These are phyloP conservation scores for Phaseolus coccineus DNA, from an alignment of 331 rosid species.

Conservation along the genomic window DNA sequence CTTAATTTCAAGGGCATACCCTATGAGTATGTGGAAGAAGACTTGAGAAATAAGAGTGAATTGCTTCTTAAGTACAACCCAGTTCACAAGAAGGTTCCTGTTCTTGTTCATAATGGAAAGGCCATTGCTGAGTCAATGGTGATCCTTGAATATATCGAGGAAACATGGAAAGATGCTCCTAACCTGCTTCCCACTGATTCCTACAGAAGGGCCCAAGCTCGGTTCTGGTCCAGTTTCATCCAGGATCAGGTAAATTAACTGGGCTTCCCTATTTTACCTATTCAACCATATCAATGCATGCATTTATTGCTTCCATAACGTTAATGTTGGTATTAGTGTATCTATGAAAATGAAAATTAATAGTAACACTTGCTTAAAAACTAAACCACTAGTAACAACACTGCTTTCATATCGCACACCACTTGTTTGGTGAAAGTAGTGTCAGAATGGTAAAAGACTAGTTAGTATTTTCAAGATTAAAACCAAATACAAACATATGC, in stretches of 20 bases:
- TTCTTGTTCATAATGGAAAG: slow-evolving; percentile 51
- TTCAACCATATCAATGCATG: background rate
- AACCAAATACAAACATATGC: too few species aligned
- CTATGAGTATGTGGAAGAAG: slow-evolving; percentile 47
- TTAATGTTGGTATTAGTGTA: background rate
- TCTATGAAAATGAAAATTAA: background rate
- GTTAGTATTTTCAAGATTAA: background rate
- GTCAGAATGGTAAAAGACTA: background rate
- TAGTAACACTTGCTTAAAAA: background rate
- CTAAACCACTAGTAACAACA: background rate
- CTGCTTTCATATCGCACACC: background rate
- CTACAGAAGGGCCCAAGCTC: slow-evolving; percentile 33
- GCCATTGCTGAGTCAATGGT: slow-evolving; percentile 6
- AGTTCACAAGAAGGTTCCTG: slow-evolving; percentile 54
- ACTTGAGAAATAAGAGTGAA: slow-evolving; percentile 42
- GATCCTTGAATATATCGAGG: slow-evolving; percentile 33
- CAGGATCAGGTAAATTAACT: slow-evolving; percentile 4
- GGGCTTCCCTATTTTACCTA: background rate
- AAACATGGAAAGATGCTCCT: slow-evolving; percentile 23
- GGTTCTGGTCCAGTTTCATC: slow-evolving; percentile 33
- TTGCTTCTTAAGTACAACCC: slow-evolving; percentile 52
- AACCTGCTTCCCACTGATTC: slow-evolving; percentile 33
- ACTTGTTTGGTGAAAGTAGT: slow-evolving; percentile 1
- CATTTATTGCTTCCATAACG: background rate
- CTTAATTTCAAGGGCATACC: slow-evolving; percentile 50